A percentile compares a stretch with the other conserved stretches of the same genome.
These are phyloP conservation scores for Oryza meyeriana DNA, from an alignment of 176 grass and related monocot genomes.

Conservation along the genomic window DNA sequence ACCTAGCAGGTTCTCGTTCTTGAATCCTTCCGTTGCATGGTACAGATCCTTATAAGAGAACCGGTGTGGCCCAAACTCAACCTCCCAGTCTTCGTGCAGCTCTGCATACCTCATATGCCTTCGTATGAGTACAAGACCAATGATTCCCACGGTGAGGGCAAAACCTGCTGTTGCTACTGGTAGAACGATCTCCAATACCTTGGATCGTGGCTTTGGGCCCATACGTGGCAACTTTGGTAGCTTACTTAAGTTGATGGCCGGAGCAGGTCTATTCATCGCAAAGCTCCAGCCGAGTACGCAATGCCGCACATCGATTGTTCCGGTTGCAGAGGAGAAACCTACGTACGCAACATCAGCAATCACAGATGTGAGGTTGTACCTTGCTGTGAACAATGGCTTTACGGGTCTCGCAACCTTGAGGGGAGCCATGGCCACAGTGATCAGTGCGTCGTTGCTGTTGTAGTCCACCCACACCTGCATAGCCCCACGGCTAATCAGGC, in stretches of 20 bases:
- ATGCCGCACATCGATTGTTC: slow-evolving; percentile 21
- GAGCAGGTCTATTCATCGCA: slow-evolving; percentile 1
- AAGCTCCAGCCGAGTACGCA: slow-evolving; percentile 40
- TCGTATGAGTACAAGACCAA: neutral
- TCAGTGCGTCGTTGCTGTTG: neutral
- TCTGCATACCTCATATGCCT: neutral
- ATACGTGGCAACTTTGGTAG: slow-evolving; percentile 31
- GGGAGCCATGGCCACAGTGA: slow-evolving; percentile 26
- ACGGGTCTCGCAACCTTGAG: slow-evolving; percentile 3
- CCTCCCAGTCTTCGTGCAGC: slow-evolving; percentile 31
- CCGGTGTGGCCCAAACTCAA: slow-evolving; percentile 34
- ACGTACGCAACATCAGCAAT: slow-evolving; percentile 24
- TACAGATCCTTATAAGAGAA: too few species aligned
- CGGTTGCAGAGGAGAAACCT: slow-evolving; percentile 35
- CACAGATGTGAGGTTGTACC: slow-evolving; percentile 33
- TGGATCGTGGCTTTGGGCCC: slow-evolving; percentile 9
- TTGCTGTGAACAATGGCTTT: slow-evolving; percentile 28
- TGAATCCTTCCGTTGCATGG: too few species aligned
- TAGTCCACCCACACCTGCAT: slow-evolving; percentile 46
- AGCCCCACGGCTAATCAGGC: slow-evolving; percentile 36
- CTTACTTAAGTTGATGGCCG: slow-evolving; percentile 7
- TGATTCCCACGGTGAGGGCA: neutral
- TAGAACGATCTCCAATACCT: slow-evolving; percentile 17
- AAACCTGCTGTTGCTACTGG: slow-evolving; percentile 17
- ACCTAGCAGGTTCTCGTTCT: too few species aligned